These are phyloP conservation scores for Fusarium solani-melongenae DNA, from an alignment of 2,329 filamentous ascomycete species.

Conservation along the genomic window DNA sequence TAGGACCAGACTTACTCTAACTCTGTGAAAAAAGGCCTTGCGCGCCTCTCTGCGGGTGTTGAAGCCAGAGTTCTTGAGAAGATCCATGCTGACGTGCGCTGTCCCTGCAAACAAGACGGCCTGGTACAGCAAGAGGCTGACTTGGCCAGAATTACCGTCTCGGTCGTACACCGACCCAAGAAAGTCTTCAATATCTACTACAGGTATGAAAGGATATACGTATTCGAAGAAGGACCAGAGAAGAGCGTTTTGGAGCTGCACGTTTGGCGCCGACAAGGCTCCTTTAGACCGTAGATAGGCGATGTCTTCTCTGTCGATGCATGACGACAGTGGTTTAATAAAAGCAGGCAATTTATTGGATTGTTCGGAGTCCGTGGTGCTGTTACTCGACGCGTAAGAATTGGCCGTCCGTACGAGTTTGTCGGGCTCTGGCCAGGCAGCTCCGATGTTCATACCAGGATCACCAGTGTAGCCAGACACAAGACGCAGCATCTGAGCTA, in stretches of 20 bases:
- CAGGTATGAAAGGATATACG: constrained; percentile 88
- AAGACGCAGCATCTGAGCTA: background rate
- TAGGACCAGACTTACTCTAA: constrained; percentile 69
- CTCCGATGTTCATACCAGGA: background rate
- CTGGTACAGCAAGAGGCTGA: constrained; percentile 89
- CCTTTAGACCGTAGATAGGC: constrained; percentile 85
- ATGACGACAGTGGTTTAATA: constrained; percentile 80
- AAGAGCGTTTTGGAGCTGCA: constrained; percentile 78
- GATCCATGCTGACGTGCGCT: constrained; percentile 83
- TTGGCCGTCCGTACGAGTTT: background rate
- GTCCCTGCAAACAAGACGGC: constrained; percentile 92
- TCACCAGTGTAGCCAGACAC: background rate
- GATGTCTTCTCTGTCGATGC: constrained; percentile 82
- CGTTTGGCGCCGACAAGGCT: constrained; percentile 78
- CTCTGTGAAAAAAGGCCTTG: constrained; percentile 87
- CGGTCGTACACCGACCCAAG: constrained; percentile 68
- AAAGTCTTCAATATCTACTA: constrained; percentile 72
- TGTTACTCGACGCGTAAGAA: constrained; percentile 49
- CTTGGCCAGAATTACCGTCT: constrained; percentile 74
- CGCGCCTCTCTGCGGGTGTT: constrained; percentile 80
- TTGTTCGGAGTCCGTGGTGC: background rate
- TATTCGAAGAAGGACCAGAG: constrained; percentile 86
- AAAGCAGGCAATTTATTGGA: constrained; percentile 65
- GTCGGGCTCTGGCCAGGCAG: background rate
- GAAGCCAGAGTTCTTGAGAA: constrained; percentile 82